These are phyloP conservation scores for Orychophragmus violaceus DNA, from an alignment of 345 rosid species.

Conservation along the genomic window DNA sequence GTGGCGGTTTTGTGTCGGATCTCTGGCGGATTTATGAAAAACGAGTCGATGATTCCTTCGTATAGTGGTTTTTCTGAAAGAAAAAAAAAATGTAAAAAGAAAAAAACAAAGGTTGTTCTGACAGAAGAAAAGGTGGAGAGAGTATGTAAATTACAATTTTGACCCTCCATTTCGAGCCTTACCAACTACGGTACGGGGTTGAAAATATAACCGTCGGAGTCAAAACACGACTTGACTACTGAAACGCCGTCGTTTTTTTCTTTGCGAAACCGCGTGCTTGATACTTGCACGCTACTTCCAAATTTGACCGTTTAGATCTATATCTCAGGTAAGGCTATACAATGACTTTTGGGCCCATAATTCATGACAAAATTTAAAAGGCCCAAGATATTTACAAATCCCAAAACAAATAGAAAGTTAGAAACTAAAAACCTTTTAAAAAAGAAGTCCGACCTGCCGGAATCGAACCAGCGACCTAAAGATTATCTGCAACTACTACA, in stretches of 20 bases:
- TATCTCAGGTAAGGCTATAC: background rate
- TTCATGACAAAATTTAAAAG: background rate
- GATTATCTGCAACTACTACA: conserved; percentile 36
- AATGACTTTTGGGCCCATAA: background rate
- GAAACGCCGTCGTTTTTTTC: background rate
- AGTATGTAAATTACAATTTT: background rate
- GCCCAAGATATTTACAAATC: background rate
- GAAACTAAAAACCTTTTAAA: too few relatives aligned
- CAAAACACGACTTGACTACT: background rate
- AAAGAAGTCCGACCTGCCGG: background rate
- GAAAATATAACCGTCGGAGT: conserved; percentile 17
- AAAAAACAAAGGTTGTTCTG: conserved; percentile 1
- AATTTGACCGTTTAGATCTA: background rate
- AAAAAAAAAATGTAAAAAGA: background rate
- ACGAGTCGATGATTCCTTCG: conserved; percentile 26
- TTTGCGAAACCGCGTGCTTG: conserved; percentile 3
- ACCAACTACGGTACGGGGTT: background rate
- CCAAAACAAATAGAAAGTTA: background rate
- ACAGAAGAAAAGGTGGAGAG: background rate
- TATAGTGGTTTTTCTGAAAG: conserved; percentile 8
- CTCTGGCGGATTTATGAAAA: conserved; percentile 23
- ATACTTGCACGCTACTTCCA: background rate
- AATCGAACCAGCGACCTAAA: background rate
- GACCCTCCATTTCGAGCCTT: background rate
- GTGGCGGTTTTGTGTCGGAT: conserved; percentile 27